Percentiles rank a stretch among this genome's conserved stretches.
Conservation (phyloP, 768 basidiomycete genomes). For the Termitomyces sp. region DNA sequence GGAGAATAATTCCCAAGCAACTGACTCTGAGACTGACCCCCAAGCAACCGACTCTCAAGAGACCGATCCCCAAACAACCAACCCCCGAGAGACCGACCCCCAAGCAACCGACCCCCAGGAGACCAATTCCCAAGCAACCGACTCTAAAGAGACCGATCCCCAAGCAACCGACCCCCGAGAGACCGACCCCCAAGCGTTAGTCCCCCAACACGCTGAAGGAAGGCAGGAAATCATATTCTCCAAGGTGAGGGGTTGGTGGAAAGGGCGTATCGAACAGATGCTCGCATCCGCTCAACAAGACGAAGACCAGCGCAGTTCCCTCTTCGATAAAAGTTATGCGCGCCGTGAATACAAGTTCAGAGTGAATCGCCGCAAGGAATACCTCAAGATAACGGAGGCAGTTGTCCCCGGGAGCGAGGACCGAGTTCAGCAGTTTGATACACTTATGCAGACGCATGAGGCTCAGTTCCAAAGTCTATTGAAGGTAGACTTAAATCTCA, state of each 20-base stretch:
- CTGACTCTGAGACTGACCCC: too few relatives aligned
- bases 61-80: too few relatives aligned
- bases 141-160: too few relatives aligned
- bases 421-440: not conserved
- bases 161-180: too few relatives aligned
- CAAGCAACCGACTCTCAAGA: too few relatives aligned
- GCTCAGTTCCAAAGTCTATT: not conserved
- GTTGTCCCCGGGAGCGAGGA: not conserved
- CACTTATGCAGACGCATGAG: not conserved
- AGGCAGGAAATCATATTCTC: not conserved
- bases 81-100: too few relatives aligned
- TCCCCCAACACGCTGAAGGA: not conserved
- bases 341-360: not conserved
- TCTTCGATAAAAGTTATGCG: not conserved
- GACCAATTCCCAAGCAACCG: too few relatives aligned
- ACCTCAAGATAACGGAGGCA: not conserved
- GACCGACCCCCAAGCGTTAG: too few relatives aligned
- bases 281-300: too few relatives aligned
- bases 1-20: too few relatives aligned
- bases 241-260: not conserved
- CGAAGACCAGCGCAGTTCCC: not conserved
- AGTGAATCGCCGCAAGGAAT: not conserved
- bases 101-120: too few relatives aligned
- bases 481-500: not conserved
- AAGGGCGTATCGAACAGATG: not conserved